Percentiles rank a stretch among this genome's conserved stretches.
Evolutionary conservation across 441 rosid genomes (phyloP).

Genomic region (Brassica balearica): DNA sequence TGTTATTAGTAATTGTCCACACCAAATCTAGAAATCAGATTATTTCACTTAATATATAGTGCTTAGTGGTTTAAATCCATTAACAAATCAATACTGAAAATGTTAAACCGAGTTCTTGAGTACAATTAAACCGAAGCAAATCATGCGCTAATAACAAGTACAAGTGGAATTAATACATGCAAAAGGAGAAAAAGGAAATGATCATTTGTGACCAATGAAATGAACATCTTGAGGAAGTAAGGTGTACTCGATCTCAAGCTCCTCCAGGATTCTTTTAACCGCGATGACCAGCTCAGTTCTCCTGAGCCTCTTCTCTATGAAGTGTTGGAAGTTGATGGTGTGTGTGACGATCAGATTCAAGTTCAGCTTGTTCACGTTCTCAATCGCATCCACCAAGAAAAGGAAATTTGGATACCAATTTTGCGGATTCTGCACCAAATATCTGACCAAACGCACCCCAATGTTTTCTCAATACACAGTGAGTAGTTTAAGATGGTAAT

Average conservation of each 20-base stretch:
- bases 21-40: too few relatives aligned
- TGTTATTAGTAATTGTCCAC: too few relatives aligned
- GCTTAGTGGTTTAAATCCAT: too few relatives aligned
- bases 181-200: not conserved
- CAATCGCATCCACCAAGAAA: not conserved
- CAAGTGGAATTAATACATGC: not conserved
- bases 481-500: not conserved
- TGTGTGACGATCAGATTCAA: slow-evolving; percentile 60
- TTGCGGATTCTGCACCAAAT: slow-evolving; percentile 3
- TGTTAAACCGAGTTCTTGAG: not conserved
- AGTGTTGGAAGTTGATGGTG: slow-evolving; percentile 78
- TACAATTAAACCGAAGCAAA: not conserved
- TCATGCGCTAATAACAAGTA: not conserved
- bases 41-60: too few relatives aligned
- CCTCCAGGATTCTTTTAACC: slow-evolving; percentile 69
- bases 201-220: slow-evolving; percentile 27
- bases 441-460: slow-evolving; percentile 7
- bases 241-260: slow-evolving; percentile 57
- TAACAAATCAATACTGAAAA: not conserved
- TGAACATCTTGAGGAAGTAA: slow-evolving; percentile 6
- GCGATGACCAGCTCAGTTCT: slow-evolving; percentile 65
- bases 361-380: slow-evolving; percentile 54
- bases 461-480: not conserved
- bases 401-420: not conserved
- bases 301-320: slow-evolving; percentile 60